A percentile compares a stretch with the other conserved stretches of the same genome.
phyloP scores from a whole-genome alignment of 2,329 filamentous ascomycete species.

The Colletotrichum tofieldiae region DNA sequence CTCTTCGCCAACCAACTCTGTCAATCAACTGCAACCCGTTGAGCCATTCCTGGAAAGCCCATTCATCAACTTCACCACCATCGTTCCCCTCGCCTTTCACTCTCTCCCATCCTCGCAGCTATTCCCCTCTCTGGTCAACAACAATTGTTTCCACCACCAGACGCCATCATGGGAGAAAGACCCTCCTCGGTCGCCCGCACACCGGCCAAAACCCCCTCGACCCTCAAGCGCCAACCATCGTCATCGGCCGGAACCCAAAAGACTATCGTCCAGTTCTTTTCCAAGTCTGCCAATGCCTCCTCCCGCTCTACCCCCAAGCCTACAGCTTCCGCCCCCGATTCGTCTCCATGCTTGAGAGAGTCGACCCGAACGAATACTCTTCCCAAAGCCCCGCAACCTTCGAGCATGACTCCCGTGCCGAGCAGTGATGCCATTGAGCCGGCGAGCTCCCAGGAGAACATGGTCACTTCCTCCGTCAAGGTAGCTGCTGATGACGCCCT shows the following conservation, averaged over 20 bases:
- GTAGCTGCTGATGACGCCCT: constrained; percentile 69
- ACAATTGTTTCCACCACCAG: not conserved
- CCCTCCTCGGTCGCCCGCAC: constrained; percentile 51
- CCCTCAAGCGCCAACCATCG: constrained; percentile 45
- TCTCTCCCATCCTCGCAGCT: not conserved
- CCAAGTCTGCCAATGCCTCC: constrained; percentile 55
- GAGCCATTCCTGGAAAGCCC: not conserved
- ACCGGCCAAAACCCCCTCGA: constrained; percentile 53
- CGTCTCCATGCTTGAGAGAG: constrained; percentile 58
- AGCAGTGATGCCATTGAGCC: constrained; percentile 84
- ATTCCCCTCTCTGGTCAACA: not conserved
- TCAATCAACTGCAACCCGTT: not conserved
- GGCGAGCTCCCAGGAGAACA: constrained; percentile 78
- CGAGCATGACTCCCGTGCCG: constrained; percentile 79
- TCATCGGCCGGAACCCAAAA: constrained; percentile 55
- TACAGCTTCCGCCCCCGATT: constrained; percentile 51
- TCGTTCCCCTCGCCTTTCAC: not conserved
- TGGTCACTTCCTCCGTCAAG: constrained; percentile 61
- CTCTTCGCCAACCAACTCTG: not conserved
- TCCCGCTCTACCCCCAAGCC: constrained; percentile 53
- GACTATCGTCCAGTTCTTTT: constrained; percentile 62
- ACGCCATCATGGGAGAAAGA: constrained; percentile 42
- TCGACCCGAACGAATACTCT: constrained; percentile 62
- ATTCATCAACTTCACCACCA: not conserved
- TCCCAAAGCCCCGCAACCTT: constrained; percentile 56